A percentile compares a stretch with the other conserved stretches of the same genome.
phyloP scores from a whole-genome alignment of 352 stramenopile species.

The Phytophthora europaea region DNA sequence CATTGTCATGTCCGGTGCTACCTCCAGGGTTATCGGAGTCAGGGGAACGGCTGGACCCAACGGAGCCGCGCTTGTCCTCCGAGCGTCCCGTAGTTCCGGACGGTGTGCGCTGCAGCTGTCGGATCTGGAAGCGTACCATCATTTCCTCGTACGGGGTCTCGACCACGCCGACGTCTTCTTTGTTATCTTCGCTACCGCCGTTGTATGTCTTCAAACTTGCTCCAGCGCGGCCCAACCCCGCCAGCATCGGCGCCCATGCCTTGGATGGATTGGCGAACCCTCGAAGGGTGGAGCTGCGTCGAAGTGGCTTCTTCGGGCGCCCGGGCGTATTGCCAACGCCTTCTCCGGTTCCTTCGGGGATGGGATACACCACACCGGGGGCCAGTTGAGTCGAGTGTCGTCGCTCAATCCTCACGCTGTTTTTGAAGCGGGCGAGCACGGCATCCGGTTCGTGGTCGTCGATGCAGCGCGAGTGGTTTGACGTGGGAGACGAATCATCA shows the following conservation, averaged over 20 bases:
- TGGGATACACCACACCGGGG: neutral
- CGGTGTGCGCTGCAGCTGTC: slow-evolving; percentile 24
- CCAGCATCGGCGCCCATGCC: neutral
- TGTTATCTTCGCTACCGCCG: neutral
- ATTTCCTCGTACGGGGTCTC: slow-evolving; percentile 43
- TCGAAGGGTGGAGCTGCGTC: neutral
- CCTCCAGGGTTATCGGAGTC: neutral
- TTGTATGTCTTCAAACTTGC: neutral
- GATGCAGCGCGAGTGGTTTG: neutral
- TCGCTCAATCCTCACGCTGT: neutral
- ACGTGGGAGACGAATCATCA: neutral
- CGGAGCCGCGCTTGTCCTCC: neutral
- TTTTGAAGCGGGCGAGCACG: neutral
- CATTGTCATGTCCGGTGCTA: neutral
- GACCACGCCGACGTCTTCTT: neutral
- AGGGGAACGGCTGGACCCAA: neutral
- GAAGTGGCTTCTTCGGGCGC: neutral
- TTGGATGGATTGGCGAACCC: neutral
- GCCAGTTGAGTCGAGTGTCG: neutral
- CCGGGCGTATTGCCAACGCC: neutral
- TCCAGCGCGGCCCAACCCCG: neutral
- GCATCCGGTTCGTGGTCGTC: neutral
- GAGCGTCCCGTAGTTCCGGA: neutral
- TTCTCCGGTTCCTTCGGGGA: neutral
- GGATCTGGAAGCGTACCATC: slow-evolving; percentile 55